Evolutionary conservation across 371 early-diverging fungal species (phyloP).

Genomic region (Chytridiales sp.): DNA sequence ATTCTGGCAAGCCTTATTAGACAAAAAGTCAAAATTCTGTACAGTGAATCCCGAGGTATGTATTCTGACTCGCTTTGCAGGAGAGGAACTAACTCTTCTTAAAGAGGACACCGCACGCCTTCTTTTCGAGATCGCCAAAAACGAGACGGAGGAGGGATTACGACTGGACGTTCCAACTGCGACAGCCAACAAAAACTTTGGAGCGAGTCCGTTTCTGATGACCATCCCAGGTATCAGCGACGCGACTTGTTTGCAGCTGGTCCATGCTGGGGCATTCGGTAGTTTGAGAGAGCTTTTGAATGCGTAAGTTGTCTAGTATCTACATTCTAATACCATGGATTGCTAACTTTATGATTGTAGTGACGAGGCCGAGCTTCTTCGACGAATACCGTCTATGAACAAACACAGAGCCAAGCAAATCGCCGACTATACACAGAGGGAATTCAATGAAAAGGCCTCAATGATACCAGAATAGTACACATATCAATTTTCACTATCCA

Average conservation of each 20-base stretch:
- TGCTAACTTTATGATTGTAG: not conserved
- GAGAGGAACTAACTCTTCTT: not conserved
- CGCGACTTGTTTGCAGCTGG: conserved; percentile 24
- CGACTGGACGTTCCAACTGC: conserved; percentile 17
- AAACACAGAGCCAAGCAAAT: conserved; percentile 10
- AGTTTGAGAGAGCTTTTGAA: conserved; percentile 14
- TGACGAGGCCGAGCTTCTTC: conserved; percentile 7
- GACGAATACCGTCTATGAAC: conserved; percentile 4
- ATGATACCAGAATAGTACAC: too few species aligned
- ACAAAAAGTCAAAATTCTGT: conserved; percentile 8
- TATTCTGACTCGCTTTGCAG: conserved; percentile 3
- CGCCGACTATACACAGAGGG: not conserved
- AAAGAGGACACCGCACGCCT: conserved; percentile 23
- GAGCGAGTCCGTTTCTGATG: conserved; percentile 17
- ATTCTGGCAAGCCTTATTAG: conserved; percentile 14
- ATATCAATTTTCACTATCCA: too few species aligned
- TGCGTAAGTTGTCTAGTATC: not conserved
- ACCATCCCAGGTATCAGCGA: conserved; percentile 27
- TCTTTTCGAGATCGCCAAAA: conserved; percentile 15
- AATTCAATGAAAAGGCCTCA: conserved; percentile 13
- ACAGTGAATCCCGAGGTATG: conserved; percentile 21
- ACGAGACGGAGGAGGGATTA: conserved; percentile 17
- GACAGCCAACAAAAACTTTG: conserved; percentile 19
- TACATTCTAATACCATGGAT: not conserved
- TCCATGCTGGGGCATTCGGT: conserved; percentile 12